These are phyloP conservation scores for Suillus spraguei DNA, from an alignment of 768 basidiomycete genomes.

Conservation along the genomic window DNA sequence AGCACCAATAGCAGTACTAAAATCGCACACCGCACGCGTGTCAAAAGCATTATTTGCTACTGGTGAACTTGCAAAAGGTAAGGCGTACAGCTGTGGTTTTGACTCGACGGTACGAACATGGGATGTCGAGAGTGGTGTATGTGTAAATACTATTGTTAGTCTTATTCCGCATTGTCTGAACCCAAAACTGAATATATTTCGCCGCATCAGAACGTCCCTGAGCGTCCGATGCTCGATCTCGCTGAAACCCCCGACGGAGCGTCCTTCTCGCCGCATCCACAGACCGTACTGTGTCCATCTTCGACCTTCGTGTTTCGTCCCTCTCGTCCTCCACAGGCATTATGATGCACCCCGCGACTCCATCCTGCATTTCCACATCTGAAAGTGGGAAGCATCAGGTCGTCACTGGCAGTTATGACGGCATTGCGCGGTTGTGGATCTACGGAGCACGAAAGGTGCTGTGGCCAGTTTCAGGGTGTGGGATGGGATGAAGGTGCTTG, in stretches of 20 bases:
- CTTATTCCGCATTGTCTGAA: not conserved
- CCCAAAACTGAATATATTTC: not conserved
- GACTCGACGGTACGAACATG: conserved; percentile 90
- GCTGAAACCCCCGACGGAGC: conserved; percentile 43
- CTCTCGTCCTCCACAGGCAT: conserved; percentile 40
- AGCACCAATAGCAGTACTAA: conserved; percentile 72
- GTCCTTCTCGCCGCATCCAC: conserved; percentile 60
- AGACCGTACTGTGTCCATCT: conserved; percentile 72
- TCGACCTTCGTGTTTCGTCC: conserved; percentile 58
- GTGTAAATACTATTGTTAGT: conserved; percentile 68
- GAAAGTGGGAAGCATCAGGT: conserved; percentile 48
- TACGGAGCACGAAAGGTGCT: conserved; percentile 66
- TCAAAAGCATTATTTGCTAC: conserved; percentile 67
- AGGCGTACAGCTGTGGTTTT: conserved; percentile 80
- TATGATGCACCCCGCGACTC: conserved; percentile 65
- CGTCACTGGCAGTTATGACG: conserved; percentile 77
- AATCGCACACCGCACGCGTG: conserved; percentile 82
- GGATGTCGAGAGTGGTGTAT: conserved; percentile 82
- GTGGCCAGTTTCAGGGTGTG: conserved; percentile 65
- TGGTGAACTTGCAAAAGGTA: conserved; percentile 26
- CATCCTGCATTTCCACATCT: conserved; percentile 53
- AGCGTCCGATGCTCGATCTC: conserved; percentile 76
- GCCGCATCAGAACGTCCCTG: conserved; percentile 57
- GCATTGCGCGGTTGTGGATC: conserved; percentile 76
- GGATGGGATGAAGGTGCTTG: conserved; percentile 62